These are phyloP conservation scores for Candida maris DNA, from an alignment of 805 yeast species.

Conservation along the genomic window DNA sequence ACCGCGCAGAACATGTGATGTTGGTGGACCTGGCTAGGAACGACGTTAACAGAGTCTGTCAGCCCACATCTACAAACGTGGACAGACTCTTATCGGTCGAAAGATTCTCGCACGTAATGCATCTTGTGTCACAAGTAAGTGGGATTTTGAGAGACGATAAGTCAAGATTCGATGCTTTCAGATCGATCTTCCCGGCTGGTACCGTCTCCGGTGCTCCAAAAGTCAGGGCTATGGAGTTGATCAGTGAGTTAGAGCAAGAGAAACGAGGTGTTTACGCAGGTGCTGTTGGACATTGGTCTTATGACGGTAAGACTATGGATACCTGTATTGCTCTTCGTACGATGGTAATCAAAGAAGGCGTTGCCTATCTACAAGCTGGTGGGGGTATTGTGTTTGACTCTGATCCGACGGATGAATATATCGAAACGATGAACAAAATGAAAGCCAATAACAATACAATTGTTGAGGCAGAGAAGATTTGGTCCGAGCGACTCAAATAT, in stretches of 20 bases:
- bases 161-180: constrained; percentile 92
- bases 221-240: constrained; percentile 92
- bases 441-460: constrained; percentile 86
- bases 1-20: constrained; percentile 98
- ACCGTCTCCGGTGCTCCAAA: constrained; percentile 99
- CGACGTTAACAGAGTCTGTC: constrained; percentile 93
- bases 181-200: constrained; percentile 98
- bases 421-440: constrained; percentile 97
- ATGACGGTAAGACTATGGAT: constrained; percentile 92
- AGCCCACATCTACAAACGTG: constrained; percentile 77
- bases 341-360: constrained; percentile 88
- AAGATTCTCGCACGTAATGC: constrained; percentile 96
- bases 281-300: constrained; percentile 98
- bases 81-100: constrained; percentile 88
- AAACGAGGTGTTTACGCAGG: constrained; percentile 98
- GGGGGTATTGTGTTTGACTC: constrained; percentile 97
- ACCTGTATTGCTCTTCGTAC: constrained; percentile 97
- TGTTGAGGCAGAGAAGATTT: constrained; percentile 82
- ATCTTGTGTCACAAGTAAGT: constrained; percentile 89
- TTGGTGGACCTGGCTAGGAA: constrained; percentile 96
- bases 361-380: constrained; percentile 95
- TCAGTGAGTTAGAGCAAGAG: constrained; percentile 84
- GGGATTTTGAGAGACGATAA: constrained; percentile 83
- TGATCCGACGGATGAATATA: constrained; percentile 91
- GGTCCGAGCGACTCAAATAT: constrained; percentile 48